Evolutionary conservation across 176 grass and related monocot genomes (phyloP), one percentile per base, ranked within the genome.

Genomic region (Oryza glaberrima): DNA sequence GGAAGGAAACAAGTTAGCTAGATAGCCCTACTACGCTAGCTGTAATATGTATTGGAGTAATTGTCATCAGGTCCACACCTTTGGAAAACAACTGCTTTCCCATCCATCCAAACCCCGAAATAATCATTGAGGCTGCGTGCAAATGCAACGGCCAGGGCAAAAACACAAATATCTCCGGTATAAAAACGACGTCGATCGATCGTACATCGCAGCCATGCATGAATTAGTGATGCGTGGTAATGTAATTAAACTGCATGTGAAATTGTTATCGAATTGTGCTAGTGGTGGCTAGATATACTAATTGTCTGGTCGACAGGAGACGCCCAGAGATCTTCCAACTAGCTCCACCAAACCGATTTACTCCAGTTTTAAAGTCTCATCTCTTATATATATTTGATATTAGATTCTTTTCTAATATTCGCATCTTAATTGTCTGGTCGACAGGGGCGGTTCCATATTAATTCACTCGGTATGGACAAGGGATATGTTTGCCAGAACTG

Each of bases 51-150:
- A 58, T 58, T 6, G 17, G 6, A 46, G 78, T 86, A 63, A 83
- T 78, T 82, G 86, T 68, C 44, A 26, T 73, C 44, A 26, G 78
- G 83, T 58, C 73, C 73, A 78, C 77, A 22, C 22, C 72, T 60
- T 34, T 47, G 67, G 63, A 61, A 35, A 81, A 58, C 74, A 82
- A 69, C 74, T 77, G 45, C 56, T 78, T 90, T 73, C 78, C 83
- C 82, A 43, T 90, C 83, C 56, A 12, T 19, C 51, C 15, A 16
- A 16, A 6, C 1, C 58, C 58, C 58, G 20, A 19, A 82, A 82
- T 82, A 86, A 86, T 82, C 88, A 86, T 86, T 73, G 67, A 25
- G 58, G 58, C 58, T 10, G 58, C 20, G 20, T n/a, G 54, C 52
- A 56, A 56, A 14, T 41, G 40, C 40, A 41, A 41, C 2, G 6